A percentile compares a stretch with the other conserved stretches of the same genome.
These are phyloP conservation scores for Iberis pinnata DNA, from an alignment of 345 rosid genomes.

Conservation along the genomic window DNA sequence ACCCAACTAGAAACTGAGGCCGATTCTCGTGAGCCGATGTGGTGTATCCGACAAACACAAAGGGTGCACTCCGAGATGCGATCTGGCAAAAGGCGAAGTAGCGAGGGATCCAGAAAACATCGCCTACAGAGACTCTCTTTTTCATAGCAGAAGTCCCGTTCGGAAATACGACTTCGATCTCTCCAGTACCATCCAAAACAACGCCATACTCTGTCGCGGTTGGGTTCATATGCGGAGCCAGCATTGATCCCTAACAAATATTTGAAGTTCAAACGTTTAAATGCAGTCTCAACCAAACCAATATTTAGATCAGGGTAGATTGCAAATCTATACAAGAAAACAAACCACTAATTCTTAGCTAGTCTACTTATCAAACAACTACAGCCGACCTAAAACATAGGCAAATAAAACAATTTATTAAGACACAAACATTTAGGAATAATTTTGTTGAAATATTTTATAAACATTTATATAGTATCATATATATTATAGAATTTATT, in stretches of 20 bases:
- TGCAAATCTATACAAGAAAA: too few species aligned
- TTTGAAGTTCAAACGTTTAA: too few species aligned
- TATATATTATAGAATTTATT: too few species aligned
- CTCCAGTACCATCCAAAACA: constrained; percentile 56
- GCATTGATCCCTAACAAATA: constrained; percentile 63
- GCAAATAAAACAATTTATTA: too few species aligned
- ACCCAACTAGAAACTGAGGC: constrained; percentile 75
- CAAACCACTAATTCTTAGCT: too few species aligned
- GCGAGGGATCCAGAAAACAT: constrained; percentile 76
- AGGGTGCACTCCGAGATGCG: constrained; percentile 49
- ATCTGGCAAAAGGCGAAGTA: constrained; percentile 84
- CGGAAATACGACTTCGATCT: constrained; percentile 63
- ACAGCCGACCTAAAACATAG: too few species aligned
- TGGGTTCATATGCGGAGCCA: constrained; percentile 94
- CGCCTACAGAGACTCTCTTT: constrained; percentile 45
- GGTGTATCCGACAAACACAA: constrained; percentile 82
- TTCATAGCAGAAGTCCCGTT: constrained; percentile 69
- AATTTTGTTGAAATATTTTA: too few species aligned
- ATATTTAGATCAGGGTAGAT: too few species aligned
- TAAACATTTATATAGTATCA: too few species aligned
- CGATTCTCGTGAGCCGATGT: constrained; percentile 66
- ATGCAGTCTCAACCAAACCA: too few species aligned
- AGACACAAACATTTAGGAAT: too few species aligned
- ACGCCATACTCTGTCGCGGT: constrained; percentile 78
- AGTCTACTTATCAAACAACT: too few species aligned